A percentile compares a stretch with the other conserved stretches of the same genome.
Evolutionary conservation across 495 filamentous ascomycete genomes (phyloP).

Genomic region (Extremus antarcticus): DNA sequence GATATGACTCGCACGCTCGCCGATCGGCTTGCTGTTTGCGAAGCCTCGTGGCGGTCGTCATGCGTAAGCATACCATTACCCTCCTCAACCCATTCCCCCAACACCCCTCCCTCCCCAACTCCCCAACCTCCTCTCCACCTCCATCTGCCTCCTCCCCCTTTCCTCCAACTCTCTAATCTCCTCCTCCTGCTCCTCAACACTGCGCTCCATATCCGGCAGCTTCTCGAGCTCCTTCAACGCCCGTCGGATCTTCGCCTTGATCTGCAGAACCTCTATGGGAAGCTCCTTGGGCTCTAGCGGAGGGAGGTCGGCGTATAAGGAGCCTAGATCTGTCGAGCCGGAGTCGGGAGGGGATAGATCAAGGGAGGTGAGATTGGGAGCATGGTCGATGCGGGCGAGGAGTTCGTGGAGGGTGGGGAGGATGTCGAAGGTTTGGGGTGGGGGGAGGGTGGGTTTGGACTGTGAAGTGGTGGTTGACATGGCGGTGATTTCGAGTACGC

Average conservation of each 20-base stretch:
- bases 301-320: constrained; percentile 21
- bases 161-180: constrained; percentile 71
- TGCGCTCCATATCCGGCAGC: constrained; percentile 64
- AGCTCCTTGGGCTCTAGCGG: constrained; percentile 68
- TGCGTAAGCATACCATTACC: no score
- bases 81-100: neutral
- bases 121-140: constrained; percentile 10
- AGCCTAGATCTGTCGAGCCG: neutral
- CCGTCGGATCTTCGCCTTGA: constrained; percentile 71
- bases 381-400: constrained; percentile 57
- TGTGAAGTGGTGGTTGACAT: neutral
- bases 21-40: no score
- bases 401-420: constrained; percentile 71
- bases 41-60: no score
- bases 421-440: constrained; percentile 63
- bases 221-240: constrained; percentile 56
- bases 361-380: no score
- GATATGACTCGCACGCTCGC: no score
- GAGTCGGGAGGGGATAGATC: constrained; percentile 2
- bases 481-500: no score
- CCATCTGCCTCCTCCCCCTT: constrained; percentile 26
- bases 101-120: neutral
- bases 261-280: constrained; percentile 54
- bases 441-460: constrained; percentile 30
- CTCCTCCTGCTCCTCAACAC: constrained; percentile 63